Conservation (phyloP, 2,329 filamentous ascomycete genomes). For the Aspergillus oerlinghausenensis region DNA sequence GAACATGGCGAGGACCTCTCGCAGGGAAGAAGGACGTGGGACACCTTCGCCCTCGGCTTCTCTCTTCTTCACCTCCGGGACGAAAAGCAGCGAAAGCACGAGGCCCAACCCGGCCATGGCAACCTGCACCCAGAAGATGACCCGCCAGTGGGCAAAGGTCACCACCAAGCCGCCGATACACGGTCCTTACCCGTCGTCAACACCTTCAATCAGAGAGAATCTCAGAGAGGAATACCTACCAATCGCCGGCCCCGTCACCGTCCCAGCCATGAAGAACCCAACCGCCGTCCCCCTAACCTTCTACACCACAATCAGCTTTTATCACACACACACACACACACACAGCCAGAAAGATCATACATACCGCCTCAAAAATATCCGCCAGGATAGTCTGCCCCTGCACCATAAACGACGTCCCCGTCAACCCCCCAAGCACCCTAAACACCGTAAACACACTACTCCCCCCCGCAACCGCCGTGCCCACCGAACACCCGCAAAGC, state of each 20-base stretch:
- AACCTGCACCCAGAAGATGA: constrained; percentile 74
- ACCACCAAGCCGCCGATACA: constrained; percentile 75
- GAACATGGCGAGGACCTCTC: constrained; percentile 36
- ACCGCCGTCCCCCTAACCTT: constrained; percentile 41
- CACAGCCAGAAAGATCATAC: not conserved
- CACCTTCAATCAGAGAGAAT: too few species aligned
- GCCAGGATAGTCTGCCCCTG: constrained; percentile 36
- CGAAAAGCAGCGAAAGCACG: constrained; percentile 58
- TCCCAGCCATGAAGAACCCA: constrained; percentile 42
- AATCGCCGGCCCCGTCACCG: constrained; percentile 40
- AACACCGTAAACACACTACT: constrained; percentile 34
- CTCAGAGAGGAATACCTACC: constrained; percentile 22
- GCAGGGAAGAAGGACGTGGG: constrained; percentile 33
- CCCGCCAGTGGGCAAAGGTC: constrained; percentile 67
- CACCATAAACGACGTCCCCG: constrained; percentile 38
- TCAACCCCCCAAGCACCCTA: constrained; percentile 32
- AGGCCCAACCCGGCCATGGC: constrained; percentile 59
- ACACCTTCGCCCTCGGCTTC: constrained; percentile 34
- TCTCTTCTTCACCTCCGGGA: constrained; percentile 61
- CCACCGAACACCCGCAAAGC: constrained; percentile 28
- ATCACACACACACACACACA: too few species aligned
- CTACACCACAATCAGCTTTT: constrained; percentile 11
- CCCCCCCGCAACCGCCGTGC: constrained; percentile 28
- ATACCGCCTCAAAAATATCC: constrained; percentile 37
- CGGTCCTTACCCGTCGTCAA: constrained; percentile 23